Conservation (phyloP, 176 grass and related monocot genomes). For the Musa schizocarpa region DNA sequence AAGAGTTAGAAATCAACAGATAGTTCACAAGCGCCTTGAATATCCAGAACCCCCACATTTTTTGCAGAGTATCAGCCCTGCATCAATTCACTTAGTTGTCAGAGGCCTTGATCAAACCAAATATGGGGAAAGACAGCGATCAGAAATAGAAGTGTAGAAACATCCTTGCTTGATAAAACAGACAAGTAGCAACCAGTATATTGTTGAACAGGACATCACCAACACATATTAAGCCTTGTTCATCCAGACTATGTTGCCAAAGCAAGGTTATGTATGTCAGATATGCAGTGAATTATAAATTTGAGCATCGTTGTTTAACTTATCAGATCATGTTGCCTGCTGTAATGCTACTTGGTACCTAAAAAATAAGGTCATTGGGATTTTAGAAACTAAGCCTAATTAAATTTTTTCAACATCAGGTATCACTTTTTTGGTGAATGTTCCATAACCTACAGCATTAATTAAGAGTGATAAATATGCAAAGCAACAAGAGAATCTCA, state of each 20-base stretch:
- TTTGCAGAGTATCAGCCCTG: constrained; percentile 88
- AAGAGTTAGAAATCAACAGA: not conserved
- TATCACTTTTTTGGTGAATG: no score
- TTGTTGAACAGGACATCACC: not conserved
- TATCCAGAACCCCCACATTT: constrained; percentile 91
- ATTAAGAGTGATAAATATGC: not conserved
- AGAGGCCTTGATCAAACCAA: not conserved
- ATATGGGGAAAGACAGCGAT: no score
- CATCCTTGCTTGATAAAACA: not conserved
- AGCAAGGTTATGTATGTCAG: not conserved
- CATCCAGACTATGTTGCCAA: not conserved
- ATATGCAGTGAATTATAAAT: not conserved
- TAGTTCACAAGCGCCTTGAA: constrained; percentile 60
- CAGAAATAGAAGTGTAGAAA: no score
- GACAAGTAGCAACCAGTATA: not conserved
- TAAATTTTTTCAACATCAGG: no score
- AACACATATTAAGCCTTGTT: not conserved
- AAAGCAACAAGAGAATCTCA: not conserved
- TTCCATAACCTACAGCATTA: no score
- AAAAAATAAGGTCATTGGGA: no score
- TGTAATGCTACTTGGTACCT: no score
- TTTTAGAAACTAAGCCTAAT: no score
- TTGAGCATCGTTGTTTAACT: no score
- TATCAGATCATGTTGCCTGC: no score
- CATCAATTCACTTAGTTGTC: not conserved